These are phyloP conservation scores for Wickerhamomyces silvicola DNA, from an alignment of 805 yeast species.

Conservation along the genomic window DNA sequence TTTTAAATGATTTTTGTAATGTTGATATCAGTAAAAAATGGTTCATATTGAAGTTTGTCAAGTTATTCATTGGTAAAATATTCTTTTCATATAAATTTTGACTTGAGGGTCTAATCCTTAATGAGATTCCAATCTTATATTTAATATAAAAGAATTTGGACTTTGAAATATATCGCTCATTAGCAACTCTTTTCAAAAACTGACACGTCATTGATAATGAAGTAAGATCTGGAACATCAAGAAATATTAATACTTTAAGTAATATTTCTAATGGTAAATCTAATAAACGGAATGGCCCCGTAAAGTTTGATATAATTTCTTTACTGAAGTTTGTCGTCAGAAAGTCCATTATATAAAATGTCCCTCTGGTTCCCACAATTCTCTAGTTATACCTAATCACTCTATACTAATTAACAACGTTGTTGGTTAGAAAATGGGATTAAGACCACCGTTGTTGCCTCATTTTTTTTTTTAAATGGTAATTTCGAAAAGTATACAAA, in stretches of 20 bases:
- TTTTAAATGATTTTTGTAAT: conserved; percentile 13
- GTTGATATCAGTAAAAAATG: conserved; percentile 3
- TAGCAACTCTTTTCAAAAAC: conserved; percentile 11
- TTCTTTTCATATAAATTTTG: conserved; percentile 11
- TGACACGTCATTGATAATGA: conserved; percentile 13
- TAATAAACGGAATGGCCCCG: conserved; percentile 14
- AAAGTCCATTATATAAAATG: conserved; percentile 16
- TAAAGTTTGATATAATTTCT: conserved; percentile 6
- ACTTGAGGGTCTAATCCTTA: conserved; percentile 11
- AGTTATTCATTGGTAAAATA: conserved; percentile 10
- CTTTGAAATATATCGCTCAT: conserved; percentile 16
- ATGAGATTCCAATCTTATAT: conserved; percentile 14
- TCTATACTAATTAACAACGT: too few relatives aligned
- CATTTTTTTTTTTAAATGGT: too few relatives aligned
- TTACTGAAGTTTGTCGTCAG: conserved; percentile 17
- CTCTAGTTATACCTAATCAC: too few relatives aligned
- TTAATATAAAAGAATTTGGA: conserved; percentile 17
- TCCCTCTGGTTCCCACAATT: too few relatives aligned
- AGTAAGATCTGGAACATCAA: conserved; percentile 19
- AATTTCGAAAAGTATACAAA: too few relatives aligned
- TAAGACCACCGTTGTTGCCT: too few relatives aligned
- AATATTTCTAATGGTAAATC: conserved; percentile 20
- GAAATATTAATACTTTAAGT: conserved; percentile 16
- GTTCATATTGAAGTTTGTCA: conserved; percentile 3
- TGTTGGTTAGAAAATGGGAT: too few relatives aligned